Base-by-base conservation (phyloP, 2,329 filamentous ascomycete genomes). In the Botrytis galanthina region DNA sequence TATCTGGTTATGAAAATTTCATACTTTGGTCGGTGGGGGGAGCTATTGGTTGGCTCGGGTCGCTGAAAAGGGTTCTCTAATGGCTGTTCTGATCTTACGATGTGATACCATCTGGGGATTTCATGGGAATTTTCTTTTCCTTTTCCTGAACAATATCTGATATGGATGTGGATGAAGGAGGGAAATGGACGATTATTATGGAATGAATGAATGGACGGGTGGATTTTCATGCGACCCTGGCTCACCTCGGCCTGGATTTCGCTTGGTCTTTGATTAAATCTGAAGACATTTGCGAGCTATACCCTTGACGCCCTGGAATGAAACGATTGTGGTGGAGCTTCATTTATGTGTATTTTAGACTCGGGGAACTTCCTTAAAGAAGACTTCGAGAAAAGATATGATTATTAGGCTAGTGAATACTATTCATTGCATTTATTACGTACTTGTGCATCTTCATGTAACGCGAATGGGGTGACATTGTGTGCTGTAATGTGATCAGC, bases 271-370 rank as follows among this genome's bases (percentile, higher is more conserved):
- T 26, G 66, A 68, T 68, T 26, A 68, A 39, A 68, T 68, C 42
- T 57, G n/a, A 57, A 68, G 66, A 42, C 35, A 57, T 57, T 57
- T 57, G 66, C 48, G 35, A 57, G 48, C 29, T 66, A 46, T 68
- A 68, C 66, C 66, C 66, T 68, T 68, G 14, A 68, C 35, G 66
- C 16, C 46, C 66, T 42, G 10, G 66, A 57, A 68, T 68, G 66
- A 37, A 68, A 57, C 42, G 48, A 68, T 57, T 68, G 35, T 68
- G 66, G 48, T 32, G 66, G 48, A 42, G 66, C 48, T 39, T 32
- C n/a, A 57, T 37, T 54, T 68, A 48, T 68, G 64, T 68, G 66
- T 68, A 68, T 22, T 68, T 42, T 68, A 57, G 66, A 57, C n/a
- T 42, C 35, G 48, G 16, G 39, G 18, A 57, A 29, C 48, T 68